Conservation (phyloP, 2,329 filamentous ascomycete genomes). For the Apiospora koreana region DNA sequence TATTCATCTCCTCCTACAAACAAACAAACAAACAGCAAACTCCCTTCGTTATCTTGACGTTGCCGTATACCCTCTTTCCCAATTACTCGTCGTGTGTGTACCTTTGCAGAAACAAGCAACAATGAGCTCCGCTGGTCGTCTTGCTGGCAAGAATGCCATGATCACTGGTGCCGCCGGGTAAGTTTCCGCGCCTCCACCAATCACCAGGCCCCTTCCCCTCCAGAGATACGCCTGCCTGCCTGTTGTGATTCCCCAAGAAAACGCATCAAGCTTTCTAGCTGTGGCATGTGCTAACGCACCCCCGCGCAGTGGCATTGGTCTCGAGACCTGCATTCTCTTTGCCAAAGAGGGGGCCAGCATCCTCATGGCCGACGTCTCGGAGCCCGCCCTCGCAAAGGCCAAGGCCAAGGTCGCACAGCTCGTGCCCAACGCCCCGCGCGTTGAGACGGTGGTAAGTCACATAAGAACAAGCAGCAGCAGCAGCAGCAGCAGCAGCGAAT, state of each 20-base stretch:
- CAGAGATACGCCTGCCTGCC: neutral
- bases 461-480: neutral
- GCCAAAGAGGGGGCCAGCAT: conserved; percentile 84
- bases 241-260: neutral
- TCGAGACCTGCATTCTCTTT: conserved; percentile 90
- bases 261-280: neutral
- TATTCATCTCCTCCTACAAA: neutral
- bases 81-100: no score
- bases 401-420: conserved; percentile 73
- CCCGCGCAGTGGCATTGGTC: conserved; percentile 76
- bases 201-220: neutral
- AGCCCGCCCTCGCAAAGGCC: conserved; percentile 74
- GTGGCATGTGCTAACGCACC: neutral
- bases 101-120: conserved; percentile 23
- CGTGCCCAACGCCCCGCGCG: conserved; percentile 58
- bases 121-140: conserved; percentile 43
- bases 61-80: neutral
- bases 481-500: neutral
- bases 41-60: neutral
- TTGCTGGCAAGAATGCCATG: conserved; percentile 65
- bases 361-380: conserved; percentile 83
- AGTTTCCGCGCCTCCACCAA: conserved; percentile 32
- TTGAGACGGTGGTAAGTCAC: conserved; percentile 55
- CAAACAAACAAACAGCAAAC: neutral
- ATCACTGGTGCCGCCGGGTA: conserved; percentile 87